Conservation (phyloP, 2,329 filamentous ascomycete species). For the Stemphylium beticola region DNA sequence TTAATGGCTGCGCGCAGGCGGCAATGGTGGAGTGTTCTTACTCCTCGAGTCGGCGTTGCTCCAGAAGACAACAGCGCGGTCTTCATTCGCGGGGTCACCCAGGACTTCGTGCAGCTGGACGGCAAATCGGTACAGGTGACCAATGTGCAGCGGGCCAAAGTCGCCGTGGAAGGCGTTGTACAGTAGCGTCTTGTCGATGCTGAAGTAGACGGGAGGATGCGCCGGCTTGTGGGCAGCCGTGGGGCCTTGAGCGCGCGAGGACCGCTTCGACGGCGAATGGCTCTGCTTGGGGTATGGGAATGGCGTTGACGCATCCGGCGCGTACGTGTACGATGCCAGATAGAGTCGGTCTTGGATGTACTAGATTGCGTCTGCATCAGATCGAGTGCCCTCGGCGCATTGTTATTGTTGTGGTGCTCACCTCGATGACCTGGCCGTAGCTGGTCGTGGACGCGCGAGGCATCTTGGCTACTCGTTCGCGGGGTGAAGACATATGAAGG, state of each 20-base stretch:
- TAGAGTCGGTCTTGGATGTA: conserved; percentile 80
- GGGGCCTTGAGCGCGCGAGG: conserved; percentile 67
- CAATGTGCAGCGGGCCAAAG: conserved; percentile 96
- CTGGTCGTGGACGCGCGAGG: conserved; percentile 53
- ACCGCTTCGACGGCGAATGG: conserved; percentile 76
- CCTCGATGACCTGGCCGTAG: conserved; percentile 91
- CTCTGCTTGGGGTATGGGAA: conserved; percentile 80
- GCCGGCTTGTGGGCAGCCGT: conserved; percentile 60
- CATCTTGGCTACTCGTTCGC: conserved; percentile 37
- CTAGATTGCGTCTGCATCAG: conserved; percentile 21
- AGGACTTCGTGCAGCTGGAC: conserved; percentile 95
- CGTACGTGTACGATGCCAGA: conserved; percentile 85
- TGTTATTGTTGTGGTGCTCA: conserved; percentile 64
- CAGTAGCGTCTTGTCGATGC: conserved; percentile 86
- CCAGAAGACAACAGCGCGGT: conserved; percentile 93
- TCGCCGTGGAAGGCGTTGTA: conserved; percentile 99
- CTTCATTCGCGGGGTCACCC: conserved; percentile 87
- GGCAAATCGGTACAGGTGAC: conserved; percentile 94
- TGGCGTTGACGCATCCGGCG: conserved; percentile 79
- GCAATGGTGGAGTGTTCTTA: conserved; percentile 54
- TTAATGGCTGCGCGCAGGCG: conserved; percentile 21
- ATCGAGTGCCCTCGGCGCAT: conserved; percentile 18
- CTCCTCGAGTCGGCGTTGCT: conserved; percentile 90
- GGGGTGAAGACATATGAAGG: conserved; percentile 36
- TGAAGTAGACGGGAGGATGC: conserved; percentile 85